Evolutionary conservation across 495 filamentous ascomycete genomes (phyloP).

Genomic region (Bacidia gigantensis): DNA sequence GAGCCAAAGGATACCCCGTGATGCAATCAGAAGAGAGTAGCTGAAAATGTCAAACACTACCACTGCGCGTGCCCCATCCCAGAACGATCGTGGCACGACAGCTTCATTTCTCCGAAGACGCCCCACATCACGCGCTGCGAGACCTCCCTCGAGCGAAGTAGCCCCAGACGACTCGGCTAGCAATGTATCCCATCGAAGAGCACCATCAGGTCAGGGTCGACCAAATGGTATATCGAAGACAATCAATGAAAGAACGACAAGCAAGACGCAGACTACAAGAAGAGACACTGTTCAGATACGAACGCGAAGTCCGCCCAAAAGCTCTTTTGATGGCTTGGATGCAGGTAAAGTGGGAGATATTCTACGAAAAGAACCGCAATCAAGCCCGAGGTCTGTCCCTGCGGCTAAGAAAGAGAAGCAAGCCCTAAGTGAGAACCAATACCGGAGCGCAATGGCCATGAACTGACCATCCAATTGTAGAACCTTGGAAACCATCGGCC

Average conservation of each 20-base stretch:
- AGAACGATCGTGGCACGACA: conserved; percentile 10
- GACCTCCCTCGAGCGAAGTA: conserved; percentile 16
- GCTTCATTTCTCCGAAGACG: conserved; percentile 14
- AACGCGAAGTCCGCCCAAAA: conserved; percentile 52
- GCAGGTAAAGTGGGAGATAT: conserved; percentile 15
- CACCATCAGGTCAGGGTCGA: conserved; percentile 6
- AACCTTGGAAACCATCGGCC: conserved; percentile 71
- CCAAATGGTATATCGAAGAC: conserved; percentile 11
- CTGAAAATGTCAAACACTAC: conserved; percentile 9
- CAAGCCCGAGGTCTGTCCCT: conserved; percentile 2
- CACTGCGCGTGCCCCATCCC: neutral
- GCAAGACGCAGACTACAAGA: conserved; percentile 45
- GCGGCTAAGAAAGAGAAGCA: conserved; percentile 28
- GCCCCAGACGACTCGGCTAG: conserved; percentile 19
- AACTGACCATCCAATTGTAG: conserved; percentile 21
- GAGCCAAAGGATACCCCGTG: neutral
- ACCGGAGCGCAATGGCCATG: conserved; percentile 2
- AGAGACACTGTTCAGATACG: conserved; percentile 49
- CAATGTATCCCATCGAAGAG: conserved; percentile 13
- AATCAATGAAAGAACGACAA: conserved; percentile 24
- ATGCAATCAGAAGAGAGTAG: neutral
- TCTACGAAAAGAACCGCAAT: conserved; percentile 18
- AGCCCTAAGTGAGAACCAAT: conserved; percentile 20
- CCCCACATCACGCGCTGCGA: conserved; percentile 13
- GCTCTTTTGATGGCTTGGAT: conserved; percentile 19